Evolutionary conservation across 2,329 filamentous ascomycete species (phyloP).

Genomic region (Colletotrichum camelliae): DNA sequence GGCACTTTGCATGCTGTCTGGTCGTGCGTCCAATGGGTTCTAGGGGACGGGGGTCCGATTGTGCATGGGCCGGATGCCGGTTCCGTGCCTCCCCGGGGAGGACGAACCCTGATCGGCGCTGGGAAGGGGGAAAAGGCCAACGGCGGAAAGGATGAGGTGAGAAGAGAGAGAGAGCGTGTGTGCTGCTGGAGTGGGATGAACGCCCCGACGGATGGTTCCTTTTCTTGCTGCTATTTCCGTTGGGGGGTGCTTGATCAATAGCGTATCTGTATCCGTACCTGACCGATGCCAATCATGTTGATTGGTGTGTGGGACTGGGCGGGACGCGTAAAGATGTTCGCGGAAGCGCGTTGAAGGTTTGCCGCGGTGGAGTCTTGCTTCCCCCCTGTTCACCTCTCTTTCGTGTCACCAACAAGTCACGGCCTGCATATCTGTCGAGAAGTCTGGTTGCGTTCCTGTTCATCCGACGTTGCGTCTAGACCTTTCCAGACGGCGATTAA

Average conservation of each 20-base stretch:
- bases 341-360: not conserved
- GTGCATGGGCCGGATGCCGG: not conserved
- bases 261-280: not conserved
- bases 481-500: not conserved
- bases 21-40: not conserved
- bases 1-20: not conserved
- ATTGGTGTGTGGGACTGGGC: not conserved
- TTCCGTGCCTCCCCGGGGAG: not conserved
- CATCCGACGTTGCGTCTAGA: not conserved
- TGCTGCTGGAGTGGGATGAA: not conserved
- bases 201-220: not conserved
- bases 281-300: not conserved
- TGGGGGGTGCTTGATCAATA: not conserved
- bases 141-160: not conserved
- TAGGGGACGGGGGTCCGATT: not conserved
- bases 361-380: not conserved
- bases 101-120: conserved; percentile 10
- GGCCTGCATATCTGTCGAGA: not conserved
- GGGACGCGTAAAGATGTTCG: not conserved
- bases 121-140: not conserved
- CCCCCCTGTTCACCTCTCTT: not conserved
- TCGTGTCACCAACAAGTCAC: not conserved
- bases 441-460: not conserved
- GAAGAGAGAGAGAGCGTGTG: not conserved
- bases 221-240: not conserved